phyloP scores from a whole-genome alignment of 169 alveolate species.

The Hepatocystis sp. region DNA sequence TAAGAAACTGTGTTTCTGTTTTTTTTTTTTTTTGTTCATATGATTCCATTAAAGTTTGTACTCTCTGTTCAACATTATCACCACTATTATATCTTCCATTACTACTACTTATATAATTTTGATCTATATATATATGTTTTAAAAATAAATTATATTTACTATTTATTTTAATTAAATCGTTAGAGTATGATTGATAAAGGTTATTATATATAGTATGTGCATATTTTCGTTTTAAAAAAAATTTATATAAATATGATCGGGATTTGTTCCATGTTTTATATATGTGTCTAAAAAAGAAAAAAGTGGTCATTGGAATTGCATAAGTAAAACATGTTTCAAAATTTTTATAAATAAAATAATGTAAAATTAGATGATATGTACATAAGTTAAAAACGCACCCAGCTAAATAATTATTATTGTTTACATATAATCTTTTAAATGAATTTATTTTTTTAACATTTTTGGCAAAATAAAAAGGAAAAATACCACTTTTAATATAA shows the following conservation, averaged over 20 bases:
- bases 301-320: constrained; percentile 20
- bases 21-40: too few species aligned
- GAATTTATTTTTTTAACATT: constrained; percentile 20
- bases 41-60: too few species aligned
- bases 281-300: constrained; percentile 17
- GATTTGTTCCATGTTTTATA: background rate
- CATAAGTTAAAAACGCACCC: constrained; percentile 41
- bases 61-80: too few species aligned
- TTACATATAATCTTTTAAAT: constrained; percentile 20
- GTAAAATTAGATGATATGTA: constrained; percentile 36
- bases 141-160: too few species aligned
- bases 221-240: constrained; percentile 20
- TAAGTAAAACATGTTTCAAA: constrained; percentile 12
- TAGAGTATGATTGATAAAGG: too few species aligned
- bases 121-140: too few species aligned
- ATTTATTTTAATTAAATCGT: too few species aligned
- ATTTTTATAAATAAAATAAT: constrained; percentile 26
- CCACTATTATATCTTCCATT: too few species aligned
- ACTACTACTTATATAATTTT: too few species aligned
- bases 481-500: constrained; percentile 43
- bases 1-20: too few species aligned
- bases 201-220: too few species aligned
- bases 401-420: constrained; percentile 34
- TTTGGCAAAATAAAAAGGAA: constrained; percentile 36
- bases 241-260: background rate